phyloP scores from a whole-genome alignment of 2,329 filamentous ascomycete genomes.

The Magnaporthiopsis poae region DNA sequence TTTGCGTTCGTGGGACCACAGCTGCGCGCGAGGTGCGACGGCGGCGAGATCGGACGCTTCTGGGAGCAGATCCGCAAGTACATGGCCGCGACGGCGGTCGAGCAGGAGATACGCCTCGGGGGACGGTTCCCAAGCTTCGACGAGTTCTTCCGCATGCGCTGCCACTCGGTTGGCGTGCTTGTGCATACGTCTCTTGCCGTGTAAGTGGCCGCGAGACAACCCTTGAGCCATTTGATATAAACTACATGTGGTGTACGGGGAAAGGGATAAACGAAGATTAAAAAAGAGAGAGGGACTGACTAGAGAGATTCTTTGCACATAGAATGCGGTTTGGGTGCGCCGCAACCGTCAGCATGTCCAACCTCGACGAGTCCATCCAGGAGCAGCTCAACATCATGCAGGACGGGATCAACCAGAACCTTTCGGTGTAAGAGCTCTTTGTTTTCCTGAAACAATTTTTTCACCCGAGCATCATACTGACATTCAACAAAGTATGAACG shows the following conservation, averaged over 20 bases:
- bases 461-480: not conserved
- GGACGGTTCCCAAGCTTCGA: slow-evolving; percentile 9
- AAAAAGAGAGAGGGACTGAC: not conserved
- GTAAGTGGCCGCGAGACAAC: not conserved
- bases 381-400: slow-evolving; percentile 6
- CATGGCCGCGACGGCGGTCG: slow-evolving; percentile 13
- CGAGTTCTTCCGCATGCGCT: slow-evolving; percentile 12
- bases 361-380: slow-evolving; percentile 4
- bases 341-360: not conserved
- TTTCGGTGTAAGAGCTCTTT: slow-evolving; percentile 10
- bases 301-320: not conserved
- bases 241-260: too few species aligned
- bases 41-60: slow-evolving; percentile 6
- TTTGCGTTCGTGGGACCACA: slow-evolving; percentile 11
- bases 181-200: slow-evolving; percentile 8
- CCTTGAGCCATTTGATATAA: too few species aligned
- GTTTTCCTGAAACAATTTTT: too few species aligned
- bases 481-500: slow-evolving; percentile 11
- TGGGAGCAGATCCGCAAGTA: slow-evolving; percentile 11
- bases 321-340: not conserved
- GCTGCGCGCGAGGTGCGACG: slow-evolving; percentile 4
- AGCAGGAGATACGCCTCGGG: slow-evolving; percentile 10
- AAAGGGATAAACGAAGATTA: not conserved
- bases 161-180: slow-evolving; percentile 6
- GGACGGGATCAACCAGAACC: slow-evolving; percentile 10